Conservation (phyloP, 345 rosid genomes). For the Theobroma cacao region DNA sequence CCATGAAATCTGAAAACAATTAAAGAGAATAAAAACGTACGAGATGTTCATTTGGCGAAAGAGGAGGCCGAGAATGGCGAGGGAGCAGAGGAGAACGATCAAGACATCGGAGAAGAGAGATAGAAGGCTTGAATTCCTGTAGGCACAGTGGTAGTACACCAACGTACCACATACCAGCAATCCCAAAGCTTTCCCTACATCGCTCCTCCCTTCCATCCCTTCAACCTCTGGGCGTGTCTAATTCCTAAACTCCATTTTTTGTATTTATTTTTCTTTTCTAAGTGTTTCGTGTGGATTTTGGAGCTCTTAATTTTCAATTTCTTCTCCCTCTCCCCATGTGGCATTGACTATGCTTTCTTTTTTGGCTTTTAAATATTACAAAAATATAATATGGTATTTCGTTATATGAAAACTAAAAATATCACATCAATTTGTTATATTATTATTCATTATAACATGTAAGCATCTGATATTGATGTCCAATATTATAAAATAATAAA, state of each 20-base stretch:
- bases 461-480: too few relatives aligned
- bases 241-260: not conserved
- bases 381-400: too few relatives aligned
- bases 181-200: conserved; percentile 57
- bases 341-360: too few relatives aligned
- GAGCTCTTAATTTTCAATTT: too few relatives aligned
- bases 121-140: conserved; percentile 69
- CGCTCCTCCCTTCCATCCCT: conserved; percentile 40
- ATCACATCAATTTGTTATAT: too few relatives aligned
- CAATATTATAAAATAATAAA: too few relatives aligned
- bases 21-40: conserved; percentile 34
- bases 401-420: too few relatives aligned
- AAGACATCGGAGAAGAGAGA: conserved; percentile 84
- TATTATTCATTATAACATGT: too few relatives aligned
- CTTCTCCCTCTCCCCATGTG: too few relatives aligned
- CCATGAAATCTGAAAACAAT: not conserved
- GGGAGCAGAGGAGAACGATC: conserved; percentile 95
- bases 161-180: conserved; percentile 60
- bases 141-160: conserved; percentile 87
- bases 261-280: too few relatives aligned
- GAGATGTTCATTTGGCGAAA: conserved; percentile 92
- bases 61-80: conserved; percentile 98
- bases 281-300: too few relatives aligned
- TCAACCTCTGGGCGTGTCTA: not conserved
- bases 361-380: too few relatives aligned